These are phyloP conservation scores for Apiospora aurea DNA, from an alignment of 2,329 filamentous ascomycete species.

Conservation along the genomic window DNA sequence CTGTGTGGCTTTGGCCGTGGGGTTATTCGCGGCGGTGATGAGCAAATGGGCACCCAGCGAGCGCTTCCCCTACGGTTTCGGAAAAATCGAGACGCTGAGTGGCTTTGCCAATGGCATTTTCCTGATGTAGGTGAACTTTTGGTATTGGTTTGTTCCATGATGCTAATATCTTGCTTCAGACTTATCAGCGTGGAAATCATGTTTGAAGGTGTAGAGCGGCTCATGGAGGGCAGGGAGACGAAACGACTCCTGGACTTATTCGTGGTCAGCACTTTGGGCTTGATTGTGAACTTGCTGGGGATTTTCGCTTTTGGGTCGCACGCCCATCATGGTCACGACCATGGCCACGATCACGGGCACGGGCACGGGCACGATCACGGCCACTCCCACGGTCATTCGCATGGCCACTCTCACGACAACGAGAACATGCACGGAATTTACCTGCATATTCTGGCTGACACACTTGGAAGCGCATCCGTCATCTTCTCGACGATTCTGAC, in stretches of 20 bases:
- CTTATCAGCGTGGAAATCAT: slow-evolving; percentile 96
- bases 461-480: slow-evolving; percentile 91
- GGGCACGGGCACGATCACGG: slow-evolving; percentile 45
- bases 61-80: slow-evolving; percentile 92
- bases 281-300: slow-evolving; percentile 90
- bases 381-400: slow-evolving; percentile 44
- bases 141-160: not conserved
- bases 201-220: slow-evolving; percentile 88
- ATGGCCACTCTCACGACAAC: slow-evolving; percentile 65
- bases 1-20: slow-evolving; percentile 89
- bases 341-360: slow-evolving; percentile 44
- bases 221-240: slow-evolving; percentile 84
- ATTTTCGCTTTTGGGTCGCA: slow-evolving; percentile 83
- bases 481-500: slow-evolving; percentile 91
- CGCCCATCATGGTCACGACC: slow-evolving; percentile 49
- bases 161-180: slow-evolving; percentile 50
- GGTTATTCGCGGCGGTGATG: slow-evolving; percentile 89
- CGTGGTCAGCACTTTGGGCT: slow-evolving; percentile 83
- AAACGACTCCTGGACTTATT: slow-evolving; percentile 86
- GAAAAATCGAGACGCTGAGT: slow-evolving; percentile 94
- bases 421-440: slow-evolving; percentile 99
- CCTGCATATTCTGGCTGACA: slow-evolving; percentile 92
- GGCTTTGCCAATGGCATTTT: slow-evolving; percentile 97
- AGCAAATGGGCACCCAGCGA: slow-evolving; percentile 95
- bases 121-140: slow-evolving; percentile 69